A percentile compares a stretch with the other conserved stretches of the same genome.
Evolutionary conservation across 2,329 filamentous ascomycete genomes (phyloP).

Genomic region (Metarhizium brunneum): DNA sequence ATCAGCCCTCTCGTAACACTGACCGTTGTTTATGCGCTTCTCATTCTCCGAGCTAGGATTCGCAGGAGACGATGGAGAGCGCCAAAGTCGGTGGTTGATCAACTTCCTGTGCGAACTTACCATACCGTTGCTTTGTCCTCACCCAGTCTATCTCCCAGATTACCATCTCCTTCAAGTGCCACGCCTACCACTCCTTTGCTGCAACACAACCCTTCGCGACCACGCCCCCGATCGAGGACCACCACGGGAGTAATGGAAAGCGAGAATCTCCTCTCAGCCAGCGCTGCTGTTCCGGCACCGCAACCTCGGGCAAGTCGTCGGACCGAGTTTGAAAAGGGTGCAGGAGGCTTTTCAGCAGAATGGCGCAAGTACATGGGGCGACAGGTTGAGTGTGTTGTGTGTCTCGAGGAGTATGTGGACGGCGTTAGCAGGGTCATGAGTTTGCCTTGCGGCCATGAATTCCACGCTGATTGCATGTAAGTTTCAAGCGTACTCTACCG

Average conservation of each 20-base stretch:
- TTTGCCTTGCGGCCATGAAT: constrained; percentile 93
- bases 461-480: constrained; percentile 97
- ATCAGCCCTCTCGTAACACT: constrained; percentile 88
- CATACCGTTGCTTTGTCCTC: constrained; percentile 63
- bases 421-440: constrained; percentile 95
- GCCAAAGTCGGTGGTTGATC: constrained; percentile 93
- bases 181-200: constrained; percentile 76
- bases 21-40: constrained; percentile 82
- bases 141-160: constrained; percentile 42
- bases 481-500: constrained; percentile 27
- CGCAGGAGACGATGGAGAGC: constrained; percentile 86
- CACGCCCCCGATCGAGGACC: constrained; percentile 56
- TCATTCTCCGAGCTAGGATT: constrained; percentile 81
- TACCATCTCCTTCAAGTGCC: constrained; percentile 54
- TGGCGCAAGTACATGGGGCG: constrained; percentile 60
- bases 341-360: constrained; percentile 32
- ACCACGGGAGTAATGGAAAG: constrained; percentile 51
- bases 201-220: constrained; percentile 42
- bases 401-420: constrained; percentile 91
- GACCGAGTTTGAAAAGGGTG: constrained; percentile 39
- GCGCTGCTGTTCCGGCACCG: constrained; percentile 30
- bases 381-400: constrained; percentile 88
- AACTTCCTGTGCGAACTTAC: constrained; percentile 90
- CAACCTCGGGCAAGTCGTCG: constrained; percentile 20
- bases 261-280: constrained; percentile 34